Evolutionary conservation across 371 early-diverging fungal species (phyloP).

Genomic region (Mycotypha africana): DNA sequence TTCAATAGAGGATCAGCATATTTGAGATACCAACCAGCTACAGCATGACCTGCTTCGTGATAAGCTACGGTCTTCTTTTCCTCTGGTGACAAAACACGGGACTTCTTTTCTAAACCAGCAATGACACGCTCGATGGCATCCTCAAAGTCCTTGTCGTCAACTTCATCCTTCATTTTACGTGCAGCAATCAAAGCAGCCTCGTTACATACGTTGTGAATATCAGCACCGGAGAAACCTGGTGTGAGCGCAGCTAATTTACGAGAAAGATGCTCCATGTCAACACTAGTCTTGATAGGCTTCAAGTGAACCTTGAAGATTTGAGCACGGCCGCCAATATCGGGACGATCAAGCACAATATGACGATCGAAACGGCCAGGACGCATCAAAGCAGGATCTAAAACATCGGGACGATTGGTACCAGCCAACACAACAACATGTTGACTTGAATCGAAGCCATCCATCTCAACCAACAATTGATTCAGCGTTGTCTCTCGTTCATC

Average conservation of each 20-base stretch:
- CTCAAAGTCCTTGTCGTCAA: slow-evolving; percentile 90
- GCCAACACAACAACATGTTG: slow-evolving; percentile 94
- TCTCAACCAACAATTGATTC: slow-evolving; percentile 98
- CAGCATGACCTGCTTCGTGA: slow-evolving; percentile 99
- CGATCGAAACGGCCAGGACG: slow-evolving; percentile 99
- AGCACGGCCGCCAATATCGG: slow-evolving; percentile 93
- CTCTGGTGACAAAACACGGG: slow-evolving; percentile 90
- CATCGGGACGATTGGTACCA: slow-evolving; percentile 92
- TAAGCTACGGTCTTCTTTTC: slow-evolving; percentile 99
- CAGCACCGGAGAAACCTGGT: slow-evolving; percentile 97
- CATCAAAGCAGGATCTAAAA: slow-evolving; percentile 88
- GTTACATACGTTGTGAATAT: slow-evolving; percentile 98
- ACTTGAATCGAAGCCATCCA: slow-evolving; percentile 94
- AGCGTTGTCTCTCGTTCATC: slow-evolving; percentile 98
- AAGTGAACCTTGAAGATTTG: slow-evolving; percentile 96
- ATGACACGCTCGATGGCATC: slow-evolving; percentile 97
- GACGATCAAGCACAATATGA: slow-evolving; percentile 93
- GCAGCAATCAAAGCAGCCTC: slow-evolving; percentile 99
- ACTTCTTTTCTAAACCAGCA: slow-evolving; percentile 97
- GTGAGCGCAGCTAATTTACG: slow-evolving; percentile 79
- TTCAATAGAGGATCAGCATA: slow-evolving; percentile 95
- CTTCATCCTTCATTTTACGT: slow-evolving; percentile 69
- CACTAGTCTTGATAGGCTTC: slow-evolving; percentile 86
- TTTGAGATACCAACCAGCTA: slow-evolving; percentile 96
- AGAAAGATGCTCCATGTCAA: slow-evolving; percentile 73